phyloP scores from a whole-genome alignment of 345 rosid species.

The Arabidopsis suecica region DNA sequence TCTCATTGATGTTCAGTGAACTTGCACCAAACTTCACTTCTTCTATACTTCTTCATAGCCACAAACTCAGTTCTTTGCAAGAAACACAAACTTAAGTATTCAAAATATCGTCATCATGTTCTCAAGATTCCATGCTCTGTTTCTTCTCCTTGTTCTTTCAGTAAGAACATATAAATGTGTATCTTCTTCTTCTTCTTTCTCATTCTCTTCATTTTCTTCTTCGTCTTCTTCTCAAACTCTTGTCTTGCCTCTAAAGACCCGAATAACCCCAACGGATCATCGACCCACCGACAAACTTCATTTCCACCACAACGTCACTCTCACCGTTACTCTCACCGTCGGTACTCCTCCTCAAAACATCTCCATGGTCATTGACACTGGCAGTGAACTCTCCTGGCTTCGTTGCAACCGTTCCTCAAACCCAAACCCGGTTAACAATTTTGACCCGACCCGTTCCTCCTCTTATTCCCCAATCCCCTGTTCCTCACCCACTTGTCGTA shows the following conservation, averaged over 20 bases:
- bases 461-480: conserved; percentile 72
- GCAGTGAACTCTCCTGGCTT: conserved; percentile 93
- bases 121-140: conserved; percentile 23
- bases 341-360: conserved; percentile 93
- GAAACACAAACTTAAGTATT: neutral
- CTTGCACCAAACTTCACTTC: conserved; percentile 38
- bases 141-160: conserved; percentile 36
- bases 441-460: conserved; percentile 67
- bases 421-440: conserved; percentile 43
- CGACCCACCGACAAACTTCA: conserved; percentile 69
- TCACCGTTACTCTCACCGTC: conserved; percentile 72
- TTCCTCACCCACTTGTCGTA: conserved; percentile 70
- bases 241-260: conserved; percentile 67
- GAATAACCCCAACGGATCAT: conserved; percentile 43
- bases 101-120: conserved; percentile 22
- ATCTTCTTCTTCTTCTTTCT: conserved; percentile 35
- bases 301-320: conserved; percentile 81
- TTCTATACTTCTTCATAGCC: neutral
- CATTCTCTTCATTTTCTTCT: conserved; percentile 41
- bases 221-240: conserved; percentile 42
- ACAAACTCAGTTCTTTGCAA: neutral
- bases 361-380: conserved; percentile 90
- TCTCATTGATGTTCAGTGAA: conserved; percentile 23
- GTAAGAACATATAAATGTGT: conserved; percentile 31
- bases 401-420: conserved; percentile 61